Percentiles rank a stretch among this genome's conserved stretches.
phyloP scores from a whole-genome alignment of 2,329 filamentous ascomycete genomes.

The Colletotrichum kahawae region DNA sequence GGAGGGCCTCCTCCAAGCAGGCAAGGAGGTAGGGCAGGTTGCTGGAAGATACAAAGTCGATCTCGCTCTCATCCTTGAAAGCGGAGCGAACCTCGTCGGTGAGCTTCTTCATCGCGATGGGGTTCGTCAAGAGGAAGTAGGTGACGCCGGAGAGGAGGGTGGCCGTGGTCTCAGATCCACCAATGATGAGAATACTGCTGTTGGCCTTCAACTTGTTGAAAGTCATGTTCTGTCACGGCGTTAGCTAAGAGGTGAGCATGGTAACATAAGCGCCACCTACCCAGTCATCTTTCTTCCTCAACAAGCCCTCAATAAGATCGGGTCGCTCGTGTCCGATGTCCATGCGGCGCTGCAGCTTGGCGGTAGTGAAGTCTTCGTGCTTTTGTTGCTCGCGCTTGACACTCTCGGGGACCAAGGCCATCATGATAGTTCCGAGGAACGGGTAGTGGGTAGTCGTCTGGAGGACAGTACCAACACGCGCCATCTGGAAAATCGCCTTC shows the following conservation, averaged over 20 bases:
- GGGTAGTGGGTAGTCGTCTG: constrained; percentile 13
- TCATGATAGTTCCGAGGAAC: constrained; percentile 4
- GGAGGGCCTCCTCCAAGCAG: constrained; percentile 45
- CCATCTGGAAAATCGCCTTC: constrained; percentile 26
- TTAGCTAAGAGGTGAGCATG: neutral
- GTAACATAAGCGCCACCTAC: neutral
- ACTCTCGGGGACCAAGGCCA: constrained; percentile 9
- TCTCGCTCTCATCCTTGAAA: constrained; percentile 39
- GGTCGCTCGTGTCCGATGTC: constrained; percentile 16
- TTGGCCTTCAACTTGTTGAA: constrained; percentile 21
- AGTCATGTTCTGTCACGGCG: neutral
- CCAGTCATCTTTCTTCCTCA: constrained; percentile 23
- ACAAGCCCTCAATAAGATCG: constrained; percentile 25
- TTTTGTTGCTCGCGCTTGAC: neutral
- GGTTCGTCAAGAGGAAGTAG: constrained; percentile 35
- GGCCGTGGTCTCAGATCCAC: constrained; percentile 39
- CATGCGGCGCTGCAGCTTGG: constrained; percentile 19
- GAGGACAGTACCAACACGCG: neutral
- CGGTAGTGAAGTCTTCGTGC: neutral
- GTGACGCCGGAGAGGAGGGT: constrained; percentile 31
- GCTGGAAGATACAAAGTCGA: constrained; percentile 34
- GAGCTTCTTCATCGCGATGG: constrained; percentile 32
- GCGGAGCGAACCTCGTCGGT: constrained; percentile 40
- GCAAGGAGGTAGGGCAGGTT: constrained; percentile 43
- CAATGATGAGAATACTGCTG: constrained; percentile 30